Evolutionary conservation across 441 rosid species (phyloP), one percentile per base, ranked within the genome.

Genomic region (Gossypium schwendimanii): DNA sequence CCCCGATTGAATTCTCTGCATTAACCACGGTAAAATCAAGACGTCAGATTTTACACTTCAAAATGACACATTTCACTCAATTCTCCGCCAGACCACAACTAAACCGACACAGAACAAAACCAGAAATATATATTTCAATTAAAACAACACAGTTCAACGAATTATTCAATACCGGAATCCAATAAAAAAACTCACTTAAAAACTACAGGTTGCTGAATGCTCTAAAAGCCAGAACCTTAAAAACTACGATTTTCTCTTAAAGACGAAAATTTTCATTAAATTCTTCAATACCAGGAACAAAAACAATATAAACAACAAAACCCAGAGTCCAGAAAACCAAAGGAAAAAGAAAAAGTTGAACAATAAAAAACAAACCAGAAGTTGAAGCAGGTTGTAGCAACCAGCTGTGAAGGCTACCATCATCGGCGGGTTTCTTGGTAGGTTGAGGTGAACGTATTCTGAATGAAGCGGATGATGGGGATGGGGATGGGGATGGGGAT

Each of bases 1-100:
- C 41, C 17, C 39, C 64, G 6, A 15, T 17, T 4, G 71, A 53
- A 12, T 82, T 62, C 57, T 76, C 86, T 82, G 77, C 77, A 74
- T 65, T 63, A 49, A 57, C 21, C 69, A 61, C 33, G 6, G 31
- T 44, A 66, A 20, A 20, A 28, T 28, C n/a, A 15, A 74, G 18
- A 47, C 14, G 33, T 36, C 36, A 68, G n/a, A 0, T 24, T 24
- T 36, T 1, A 4, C 10, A 62, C 10, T 39, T 6, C 71, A 17
- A 31, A 39, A 63, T 61, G 47, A 52, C 49, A 52, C 71, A n/a
- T 4, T 17, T 7, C 31, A 15, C 20, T 6, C 23, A 63, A 57
- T 49, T 6, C 63, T 10, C 44, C 21, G 15, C 20, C 18, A 36
- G 14, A 61, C 55, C 17, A 52, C 41, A 60, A 49, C 31, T 2